Evolutionary conservation across 768 basidiomycete genomes (phyloP).

Genomic region (Boletus rex-veris): DNA sequence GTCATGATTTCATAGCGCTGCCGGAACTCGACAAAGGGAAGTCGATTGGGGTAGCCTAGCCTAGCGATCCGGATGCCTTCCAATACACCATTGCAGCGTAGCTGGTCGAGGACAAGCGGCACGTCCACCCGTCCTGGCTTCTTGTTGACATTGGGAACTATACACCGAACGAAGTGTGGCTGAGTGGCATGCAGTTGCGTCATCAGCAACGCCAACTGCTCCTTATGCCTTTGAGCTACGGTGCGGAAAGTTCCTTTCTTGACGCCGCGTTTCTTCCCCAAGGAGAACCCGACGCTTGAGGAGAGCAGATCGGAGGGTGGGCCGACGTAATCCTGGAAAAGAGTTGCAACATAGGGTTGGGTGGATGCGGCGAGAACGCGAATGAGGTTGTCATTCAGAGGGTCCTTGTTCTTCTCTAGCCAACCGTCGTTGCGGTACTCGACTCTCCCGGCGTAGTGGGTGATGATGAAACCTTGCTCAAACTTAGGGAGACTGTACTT

Average conservation of each 20-base stretch:
- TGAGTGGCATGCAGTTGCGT: conserved; percentile 87
- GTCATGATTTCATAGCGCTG: conserved; percentile 96
- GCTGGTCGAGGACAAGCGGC: conserved; percentile 91
- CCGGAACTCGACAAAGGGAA: conserved; percentile 96
- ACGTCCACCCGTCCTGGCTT: conserved; percentile 89
- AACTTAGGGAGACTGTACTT: conserved; percentile 89
- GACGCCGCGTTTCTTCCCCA: conserved; percentile 64
- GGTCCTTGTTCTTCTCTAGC: conserved; percentile 99
- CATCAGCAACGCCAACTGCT: conserved; percentile 92
- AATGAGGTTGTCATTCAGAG: conserved; percentile 92
- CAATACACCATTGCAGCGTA: conserved; percentile 97
- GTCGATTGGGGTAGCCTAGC: conserved; percentile 93
- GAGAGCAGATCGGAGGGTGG: conserved; percentile 29
- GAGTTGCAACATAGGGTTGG: conserved; percentile 73
- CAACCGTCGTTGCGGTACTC: conserved; percentile 95
- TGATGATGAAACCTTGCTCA: conserved; percentile 90
- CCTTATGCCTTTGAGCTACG: conserved; percentile 91
- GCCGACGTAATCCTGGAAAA: conserved; percentile 83
- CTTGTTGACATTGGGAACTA: conserved; percentile 92
- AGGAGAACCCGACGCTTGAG: conserved; percentile 36
- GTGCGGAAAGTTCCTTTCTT: conserved; percentile 98
- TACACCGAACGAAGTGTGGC: conserved; percentile 97
- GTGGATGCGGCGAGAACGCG: conserved; percentile 80
- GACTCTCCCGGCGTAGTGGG: conserved; percentile 95
- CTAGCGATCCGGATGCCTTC: conserved; percentile 98